Percentiles rank a stretch among this genome's conserved stretches.
phyloP scores from a whole-genome alignment of 1,284 basidiomycete species.

The Leccinum subrobustum region DNA sequence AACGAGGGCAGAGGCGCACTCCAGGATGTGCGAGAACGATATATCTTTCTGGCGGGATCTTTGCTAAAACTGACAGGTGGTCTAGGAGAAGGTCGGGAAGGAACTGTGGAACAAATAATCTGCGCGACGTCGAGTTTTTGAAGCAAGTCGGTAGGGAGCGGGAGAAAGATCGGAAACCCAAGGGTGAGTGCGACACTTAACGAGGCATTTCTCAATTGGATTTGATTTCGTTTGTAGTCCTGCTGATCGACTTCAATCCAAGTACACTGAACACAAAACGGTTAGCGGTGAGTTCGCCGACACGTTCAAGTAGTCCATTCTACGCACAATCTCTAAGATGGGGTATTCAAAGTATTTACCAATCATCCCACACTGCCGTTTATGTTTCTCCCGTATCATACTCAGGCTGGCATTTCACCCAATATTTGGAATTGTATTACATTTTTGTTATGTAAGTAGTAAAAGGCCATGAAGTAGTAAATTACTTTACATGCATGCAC shows the following conservation, averaged over 20 bases:
- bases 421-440: too few relatives aligned
- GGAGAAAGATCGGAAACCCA: conserved; percentile 49
- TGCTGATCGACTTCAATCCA: conserved; percentile 36
- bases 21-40: conserved; percentile 21
- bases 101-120: conserved; percentile 47
- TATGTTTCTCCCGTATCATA: too few relatives aligned
- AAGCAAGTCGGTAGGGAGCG: conserved; percentile 44
- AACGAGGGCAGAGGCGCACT: conserved; percentile 8
- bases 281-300: conserved; percentile 40
- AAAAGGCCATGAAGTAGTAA: too few relatives aligned
- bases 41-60: conserved; percentile 37
- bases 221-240: conserved; percentile 28
- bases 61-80: conserved; percentile 37
- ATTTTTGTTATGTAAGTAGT: too few relatives aligned
- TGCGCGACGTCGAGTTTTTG: conserved; percentile 36
- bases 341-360: too few relatives aligned
- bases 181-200: conserved; percentile 42
- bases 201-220: neutral
- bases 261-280: conserved; percentile 34
- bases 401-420: too few relatives aligned
- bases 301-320: conserved; percentile 16
- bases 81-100: conserved; percentile 44
- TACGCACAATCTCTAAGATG: too few relatives aligned
- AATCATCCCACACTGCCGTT: too few relatives aligned
- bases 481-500: too few relatives aligned